Evolutionary conservation across 2,329 filamentous ascomycete species (phyloP).

Genomic region (Shiraia bambusicola): DNA sequence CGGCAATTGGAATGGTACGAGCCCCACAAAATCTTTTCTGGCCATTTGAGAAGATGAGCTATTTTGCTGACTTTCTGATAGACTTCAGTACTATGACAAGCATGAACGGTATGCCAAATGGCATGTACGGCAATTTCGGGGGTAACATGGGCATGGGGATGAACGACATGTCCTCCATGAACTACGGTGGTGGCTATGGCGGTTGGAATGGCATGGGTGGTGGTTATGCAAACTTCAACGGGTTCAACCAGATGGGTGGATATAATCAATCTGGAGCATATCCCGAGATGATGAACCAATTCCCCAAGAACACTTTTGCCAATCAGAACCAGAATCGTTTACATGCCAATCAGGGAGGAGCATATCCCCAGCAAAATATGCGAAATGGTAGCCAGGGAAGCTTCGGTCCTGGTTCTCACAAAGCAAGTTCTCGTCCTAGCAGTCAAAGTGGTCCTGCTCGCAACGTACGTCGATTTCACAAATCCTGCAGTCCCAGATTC

Average conservation of each 20-base stretch:
- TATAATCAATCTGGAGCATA: slow-evolving; percentile 56
- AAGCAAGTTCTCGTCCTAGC: slow-evolving; percentile 31
- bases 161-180: slow-evolving; percentile 68
- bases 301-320: slow-evolving; percentile 64
- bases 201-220: slow-evolving; percentile 64
- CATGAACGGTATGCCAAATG: slow-evolving; percentile 79
- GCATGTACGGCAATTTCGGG: slow-evolving; percentile 77
- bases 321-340: slow-evolving; percentile 74
- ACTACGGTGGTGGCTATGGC: slow-evolving; percentile 67
- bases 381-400: slow-evolving; percentile 47
- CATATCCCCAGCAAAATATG: slow-evolving; percentile 42
- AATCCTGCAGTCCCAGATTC: slow-evolving; percentile 14
- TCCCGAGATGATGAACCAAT: slow-evolving; percentile 54
- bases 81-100: slow-evolving; percentile 41
- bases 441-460: slow-evolving; percentile 32
- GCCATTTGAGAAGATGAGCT: too few species aligned
- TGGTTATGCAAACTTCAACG: slow-evolving; percentile 67
- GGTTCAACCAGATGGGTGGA: slow-evolving; percentile 54
- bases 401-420: slow-evolving; percentile 32
- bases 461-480: slow-evolving; percentile 39
- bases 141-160: slow-evolving; percentile 70
- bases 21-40: slow-evolving; percentile 51
- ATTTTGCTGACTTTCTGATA: slow-evolving; percentile 18
- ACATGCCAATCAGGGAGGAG: slow-evolving; percentile 66
- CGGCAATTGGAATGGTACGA: slow-evolving; percentile 73